Evolutionary conservation across 202 grass and related monocot species (phyloP).

Genomic region (Dendrocalamus latiflorus): DNA sequence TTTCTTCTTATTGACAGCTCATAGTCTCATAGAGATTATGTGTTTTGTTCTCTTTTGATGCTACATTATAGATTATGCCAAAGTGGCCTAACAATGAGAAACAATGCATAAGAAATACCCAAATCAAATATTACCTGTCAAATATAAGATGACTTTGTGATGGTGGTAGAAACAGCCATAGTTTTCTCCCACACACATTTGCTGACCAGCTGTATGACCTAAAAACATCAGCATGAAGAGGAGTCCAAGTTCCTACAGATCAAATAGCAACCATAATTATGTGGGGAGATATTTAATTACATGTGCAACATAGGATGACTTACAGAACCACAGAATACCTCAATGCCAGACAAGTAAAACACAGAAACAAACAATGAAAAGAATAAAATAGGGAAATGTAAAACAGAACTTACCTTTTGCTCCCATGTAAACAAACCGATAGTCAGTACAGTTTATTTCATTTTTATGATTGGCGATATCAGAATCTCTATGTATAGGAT

Average conservation of each 20-base stretch:
- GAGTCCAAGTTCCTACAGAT: conserved; percentile 84
- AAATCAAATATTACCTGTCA: conserved; percentile 55
- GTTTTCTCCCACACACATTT: conserved; percentile 91
- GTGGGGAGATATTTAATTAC: neutral
- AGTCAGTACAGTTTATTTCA: conserved; percentile 86
- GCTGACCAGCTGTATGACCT: conserved; percentile 95
- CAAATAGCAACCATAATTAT: neutral
- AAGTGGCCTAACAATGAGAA: neutral
- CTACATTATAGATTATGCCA: neutral
- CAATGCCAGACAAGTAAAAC: conserved; percentile 6
- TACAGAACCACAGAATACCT: neutral
- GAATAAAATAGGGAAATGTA: neutral
- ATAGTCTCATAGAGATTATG: neutral
- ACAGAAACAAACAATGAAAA: neutral
- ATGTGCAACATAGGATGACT: neutral
- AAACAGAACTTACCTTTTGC: conserved; percentile 60
- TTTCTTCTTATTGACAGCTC: neutral
- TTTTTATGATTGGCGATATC: conserved; percentile 76
- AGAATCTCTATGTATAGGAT: conserved; percentile 79
- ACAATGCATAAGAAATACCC: neutral
- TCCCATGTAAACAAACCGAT: conserved; percentile 94
- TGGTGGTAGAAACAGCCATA: conserved; percentile 77
- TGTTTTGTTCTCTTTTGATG: neutral
- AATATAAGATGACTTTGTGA: conserved; percentile 66
- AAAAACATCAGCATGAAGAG: conserved; percentile 97